phyloP scores from a whole-genome alignment of 768 basidiomycete genomes.

The Galerina sulciceps region DNA sequence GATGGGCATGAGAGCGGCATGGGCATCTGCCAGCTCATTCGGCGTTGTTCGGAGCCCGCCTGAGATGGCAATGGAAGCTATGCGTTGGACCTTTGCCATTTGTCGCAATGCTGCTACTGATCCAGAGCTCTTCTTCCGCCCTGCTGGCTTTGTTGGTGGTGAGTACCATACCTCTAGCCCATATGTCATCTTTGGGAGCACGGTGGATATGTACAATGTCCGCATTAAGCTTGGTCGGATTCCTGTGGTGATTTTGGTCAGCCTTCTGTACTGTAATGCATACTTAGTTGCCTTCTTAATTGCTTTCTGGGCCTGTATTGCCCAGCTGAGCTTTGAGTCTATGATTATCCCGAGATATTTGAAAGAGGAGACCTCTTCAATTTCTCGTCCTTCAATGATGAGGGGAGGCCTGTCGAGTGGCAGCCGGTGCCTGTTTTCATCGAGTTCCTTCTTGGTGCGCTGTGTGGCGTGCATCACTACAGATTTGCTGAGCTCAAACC shows the following conservation, averaged over 20 bases:
- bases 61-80: slow-evolving; percentile 9
- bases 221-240: slow-evolving; percentile 6
- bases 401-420: background rate
- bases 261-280: background rate
- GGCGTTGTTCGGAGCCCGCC: slow-evolving; percentile 8
- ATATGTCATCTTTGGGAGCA: slow-evolving; percentile 15
- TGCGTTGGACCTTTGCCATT: slow-evolving; percentile 3
- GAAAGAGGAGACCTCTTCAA: slow-evolving; percentile 4
- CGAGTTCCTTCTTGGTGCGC: no score
- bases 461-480: background rate
- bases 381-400: background rate
- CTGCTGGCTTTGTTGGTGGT: slow-evolving; percentile 3
- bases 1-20: slow-evolving; percentile 9
- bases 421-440: no score
- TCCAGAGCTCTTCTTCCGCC: no score
- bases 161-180: slow-evolving; percentile 15
- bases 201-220: slow-evolving; percentile 10
- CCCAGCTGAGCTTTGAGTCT: slow-evolving; percentile 11
- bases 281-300: slow-evolving; percentile 9
- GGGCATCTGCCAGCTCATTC: slow-evolving; percentile 8
- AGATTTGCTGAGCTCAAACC: slow-evolving; percentile 8
- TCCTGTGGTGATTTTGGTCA: slow-evolving; percentile 6
- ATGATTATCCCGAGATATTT: slow-evolving; percentile 16
- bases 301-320: slow-evolving; percentile 1
- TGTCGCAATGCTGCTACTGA: background rate